These are phyloP conservation scores for Ramularia endophylla DNA, from an alignment of 2,329 filamentous ascomycete species.

Conservation along the genomic window DNA sequence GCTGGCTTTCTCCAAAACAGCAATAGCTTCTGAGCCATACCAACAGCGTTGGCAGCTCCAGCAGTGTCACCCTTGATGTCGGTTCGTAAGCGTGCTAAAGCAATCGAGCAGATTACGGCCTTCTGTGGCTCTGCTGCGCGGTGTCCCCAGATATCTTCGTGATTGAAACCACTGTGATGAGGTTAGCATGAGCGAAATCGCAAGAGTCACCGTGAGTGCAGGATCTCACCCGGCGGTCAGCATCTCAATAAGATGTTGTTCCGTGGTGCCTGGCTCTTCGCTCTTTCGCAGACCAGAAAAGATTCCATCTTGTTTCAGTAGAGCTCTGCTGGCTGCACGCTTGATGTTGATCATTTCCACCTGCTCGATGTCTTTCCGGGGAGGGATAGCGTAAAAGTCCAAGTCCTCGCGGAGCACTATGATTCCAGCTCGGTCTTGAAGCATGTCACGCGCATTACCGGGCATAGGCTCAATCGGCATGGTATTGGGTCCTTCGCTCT, in stretches of 20 bases:
- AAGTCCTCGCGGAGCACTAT: conserved; percentile 95
- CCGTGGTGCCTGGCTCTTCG: conserved; percentile 91
- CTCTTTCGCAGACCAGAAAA: conserved; percentile 94
- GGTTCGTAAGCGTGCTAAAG: conserved; percentile 83
- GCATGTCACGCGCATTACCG: conserved; percentile 63
- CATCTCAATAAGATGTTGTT: conserved; percentile 99
- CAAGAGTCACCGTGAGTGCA: background rate
- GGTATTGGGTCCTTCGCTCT: conserved; percentile 49
- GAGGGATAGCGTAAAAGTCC: conserved; percentile 96
- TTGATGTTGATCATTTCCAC: conserved; percentile 95
- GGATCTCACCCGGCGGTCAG: conserved; percentile 94
- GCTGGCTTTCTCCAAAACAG: conserved; percentile 98
- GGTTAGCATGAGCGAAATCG: conserved; percentile 1
- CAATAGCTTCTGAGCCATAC: conserved; percentile 97
- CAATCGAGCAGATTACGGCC: conserved; percentile 94
- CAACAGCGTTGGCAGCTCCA: conserved; percentile 70
- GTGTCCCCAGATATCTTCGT: conserved; percentile 92
- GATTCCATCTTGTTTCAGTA: conserved; percentile 86
- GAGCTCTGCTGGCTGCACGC: conserved; percentile 77
- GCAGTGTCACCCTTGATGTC: conserved; percentile 66
- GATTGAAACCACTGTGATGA: conserved; percentile 75
- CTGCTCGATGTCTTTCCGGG: conserved; percentile 73
- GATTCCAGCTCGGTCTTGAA: conserved; percentile 86
- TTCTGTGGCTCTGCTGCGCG: conserved; percentile 97
- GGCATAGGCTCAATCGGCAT: conserved; percentile 64